Conservation (phyloP, 495 filamentous ascomycete species). For the Aspergillus incahuasiensis region DNA sequence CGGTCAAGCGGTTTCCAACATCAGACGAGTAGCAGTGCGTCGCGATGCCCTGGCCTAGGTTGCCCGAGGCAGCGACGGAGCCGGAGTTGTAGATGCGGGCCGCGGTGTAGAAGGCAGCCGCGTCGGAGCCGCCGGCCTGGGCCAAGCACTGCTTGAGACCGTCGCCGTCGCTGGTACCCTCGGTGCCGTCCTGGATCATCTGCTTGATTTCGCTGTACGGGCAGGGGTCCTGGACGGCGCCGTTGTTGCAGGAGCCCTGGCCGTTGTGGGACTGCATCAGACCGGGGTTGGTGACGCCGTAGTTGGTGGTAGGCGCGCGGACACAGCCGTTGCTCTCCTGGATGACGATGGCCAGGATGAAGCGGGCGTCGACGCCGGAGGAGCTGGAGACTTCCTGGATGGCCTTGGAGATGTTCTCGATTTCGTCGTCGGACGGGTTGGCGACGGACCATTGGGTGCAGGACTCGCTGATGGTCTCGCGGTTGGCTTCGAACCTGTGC, state of each 20-base stretch:
- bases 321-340: slow-evolving; percentile 59
- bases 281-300: slow-evolving; percentile 48
- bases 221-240: slow-evolving; percentile 38
- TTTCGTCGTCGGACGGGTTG: slow-evolving; percentile 42
- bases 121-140: slow-evolving; percentile 25
- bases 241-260: slow-evolving; percentile 39
- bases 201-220: slow-evolving; percentile 35
- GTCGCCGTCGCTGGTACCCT: slow-evolving; percentile 22
- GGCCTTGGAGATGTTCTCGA: slow-evolving; percentile 30
- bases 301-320: slow-evolving; percentile 44
- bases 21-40: slow-evolving; percentile 56
- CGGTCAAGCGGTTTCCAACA: slow-evolving; percentile 29
- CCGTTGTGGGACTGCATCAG: slow-evolving; percentile 54
- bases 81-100: slow-evolving; percentile 58
- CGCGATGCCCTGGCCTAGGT: slow-evolving; percentile 46
- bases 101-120: slow-evolving; percentile 42
- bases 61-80: slow-evolving; percentile 36
- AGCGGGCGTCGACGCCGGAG: slow-evolving; percentile 49
- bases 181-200: slow-evolving; percentile 43
- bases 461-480: slow-evolving; percentile 33
- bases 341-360: slow-evolving; percentile 54
- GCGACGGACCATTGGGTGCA: slow-evolving; percentile 36
- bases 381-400: slow-evolving; percentile 35
- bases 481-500: slow-evolving; percentile 33
- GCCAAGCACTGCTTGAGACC: slow-evolving; percentile 39